phyloP scores from a whole-genome alignment of 495 filamentous ascomycete genomes.

The Lasiosphaeris hirsuta region DNA sequence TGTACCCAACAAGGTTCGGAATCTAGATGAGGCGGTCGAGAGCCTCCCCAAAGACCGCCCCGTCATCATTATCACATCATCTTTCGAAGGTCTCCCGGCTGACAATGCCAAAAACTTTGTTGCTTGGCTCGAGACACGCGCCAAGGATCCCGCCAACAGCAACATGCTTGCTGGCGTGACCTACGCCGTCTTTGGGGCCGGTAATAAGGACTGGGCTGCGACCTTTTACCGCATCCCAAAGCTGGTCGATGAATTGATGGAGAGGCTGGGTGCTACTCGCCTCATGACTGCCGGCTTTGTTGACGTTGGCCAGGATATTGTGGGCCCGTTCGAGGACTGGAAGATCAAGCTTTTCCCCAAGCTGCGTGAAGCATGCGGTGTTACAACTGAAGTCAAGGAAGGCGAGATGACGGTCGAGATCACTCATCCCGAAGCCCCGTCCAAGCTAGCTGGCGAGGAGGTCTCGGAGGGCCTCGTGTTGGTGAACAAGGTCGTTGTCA shows the following conservation, averaged over 20 bases:
- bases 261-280: constrained; percentile 46
- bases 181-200: constrained; percentile 61
- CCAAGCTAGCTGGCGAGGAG: constrained; percentile 21
- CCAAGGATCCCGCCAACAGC: constrained; percentile 38
- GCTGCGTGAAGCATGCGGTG: constrained; percentile 12
- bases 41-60: constrained; percentile 56
- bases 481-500: constrained; percentile 52
- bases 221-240: constrained; percentile 68
- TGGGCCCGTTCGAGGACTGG: constrained; percentile 59
- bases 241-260: constrained; percentile 48
- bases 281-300: constrained; percentile 49
- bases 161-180: constrained; percentile 42
- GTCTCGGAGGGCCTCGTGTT: constrained; percentile 35
- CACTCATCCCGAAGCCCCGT: constrained; percentile 10
- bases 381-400: constrained; percentile 8
- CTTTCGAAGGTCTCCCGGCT: constrained; percentile 60
- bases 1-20: constrained; percentile 33
- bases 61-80: constrained; percentile 57
- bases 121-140: constrained; percentile 50
- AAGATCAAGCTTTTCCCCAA: constrained; percentile 13
- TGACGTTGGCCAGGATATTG: constrained; percentile 58
- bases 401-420: constrained; percentile 14
- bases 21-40: constrained; percentile 56
- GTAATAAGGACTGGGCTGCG: constrained; percentile 53
- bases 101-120: constrained; percentile 68